Evolutionary conservation across 2,329 filamentous ascomycete species (phyloP), one percentile per base, ranked within the genome.

Genomic region (Mariannaea sp.): DNA sequence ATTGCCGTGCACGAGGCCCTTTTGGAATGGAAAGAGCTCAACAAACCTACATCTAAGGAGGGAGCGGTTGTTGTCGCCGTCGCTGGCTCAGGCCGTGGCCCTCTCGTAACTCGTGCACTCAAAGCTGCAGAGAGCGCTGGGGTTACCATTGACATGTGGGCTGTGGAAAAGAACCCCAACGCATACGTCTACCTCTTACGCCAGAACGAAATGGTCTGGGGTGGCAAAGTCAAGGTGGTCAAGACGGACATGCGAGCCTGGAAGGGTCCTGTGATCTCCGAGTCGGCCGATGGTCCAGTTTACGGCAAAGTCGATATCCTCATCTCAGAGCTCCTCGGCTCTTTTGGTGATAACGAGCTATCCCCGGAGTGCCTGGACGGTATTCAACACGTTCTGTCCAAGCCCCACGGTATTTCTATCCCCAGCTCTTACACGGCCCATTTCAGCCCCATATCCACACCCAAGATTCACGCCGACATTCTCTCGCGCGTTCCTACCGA

Each of bases 161-260:
- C 90, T 0, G 85, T 99, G 3, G 94, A 99, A 74, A 99, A 99
- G 80, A 99, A 99, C 72, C 94, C 91, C 4, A 97, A 99, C 68
- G 94, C 94, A 1, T 97, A 93, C 69, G 92, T 99, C 6, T 86
- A 97, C 60, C 83, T 99, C 2, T 85, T 96, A 57, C 83, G 90
- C 19, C 91, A 95, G 68, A 97, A 97, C 67, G 80, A 87, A 59
- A 83, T 81, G 14, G 80, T 85, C n/a, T 99, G 94, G 94, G 81
- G 78, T 52, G 85, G 86, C 17, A 82, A 81, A 47, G 93, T 97
- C 16, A 92, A 87, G 2, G 84, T 99, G 26, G 87, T 97, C 60
- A 95, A 96, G 75, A 96, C 92, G 1, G 94, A 99, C 70, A 99
- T 99, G 94, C 87, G 94, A 42, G 88, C 88, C 55, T 99, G 95